Evolutionary conservation across 2,329 filamentous ascomycete genomes (phyloP).

Genomic region (Alternaria conjuncta): DNA sequence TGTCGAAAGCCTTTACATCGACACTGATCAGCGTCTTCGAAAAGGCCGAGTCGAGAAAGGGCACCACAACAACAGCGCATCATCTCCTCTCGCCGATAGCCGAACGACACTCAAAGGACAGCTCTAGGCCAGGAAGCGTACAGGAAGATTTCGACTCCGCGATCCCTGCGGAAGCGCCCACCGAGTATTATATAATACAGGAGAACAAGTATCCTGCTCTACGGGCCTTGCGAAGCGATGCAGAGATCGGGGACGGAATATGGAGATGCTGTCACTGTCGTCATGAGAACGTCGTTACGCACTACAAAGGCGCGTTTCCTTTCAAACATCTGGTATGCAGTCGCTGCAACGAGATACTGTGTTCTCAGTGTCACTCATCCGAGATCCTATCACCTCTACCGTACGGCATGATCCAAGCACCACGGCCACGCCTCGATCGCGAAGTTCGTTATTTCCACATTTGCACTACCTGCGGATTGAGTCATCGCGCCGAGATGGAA

Average conservation of each 20-base stretch:
- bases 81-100: not conserved
- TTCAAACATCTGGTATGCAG: constrained; percentile 19
- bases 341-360: constrained; percentile 10
- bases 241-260: constrained; percentile 21
- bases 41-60: constrained; percentile 3
- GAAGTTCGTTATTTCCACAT: constrained; percentile 21
- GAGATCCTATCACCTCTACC: constrained; percentile 18
- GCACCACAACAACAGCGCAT: not conserved
- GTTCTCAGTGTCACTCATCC: constrained; percentile 12
- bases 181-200: constrained; percentile 12
- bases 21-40: constrained; percentile 11
- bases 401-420: constrained; percentile 16
- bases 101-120: not conserved
- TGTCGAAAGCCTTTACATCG: constrained; percentile 8
- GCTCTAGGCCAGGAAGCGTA: not conserved
- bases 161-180: constrained; percentile 12
- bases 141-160: constrained; percentile 11
- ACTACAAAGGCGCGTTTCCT: constrained; percentile 16
- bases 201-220: constrained; percentile 19
- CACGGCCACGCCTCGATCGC: not conserved
- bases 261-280: constrained; percentile 24
- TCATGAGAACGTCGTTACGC: constrained; percentile 21
- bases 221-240: constrained; percentile 17
- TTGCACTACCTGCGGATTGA: constrained; percentile 16
- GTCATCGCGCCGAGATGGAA: constrained; percentile 21